These are phyloP conservation scores for Cucumis cinereus DNA, from an alignment of 306 rosid genomes.

Conservation along the genomic window DNA sequence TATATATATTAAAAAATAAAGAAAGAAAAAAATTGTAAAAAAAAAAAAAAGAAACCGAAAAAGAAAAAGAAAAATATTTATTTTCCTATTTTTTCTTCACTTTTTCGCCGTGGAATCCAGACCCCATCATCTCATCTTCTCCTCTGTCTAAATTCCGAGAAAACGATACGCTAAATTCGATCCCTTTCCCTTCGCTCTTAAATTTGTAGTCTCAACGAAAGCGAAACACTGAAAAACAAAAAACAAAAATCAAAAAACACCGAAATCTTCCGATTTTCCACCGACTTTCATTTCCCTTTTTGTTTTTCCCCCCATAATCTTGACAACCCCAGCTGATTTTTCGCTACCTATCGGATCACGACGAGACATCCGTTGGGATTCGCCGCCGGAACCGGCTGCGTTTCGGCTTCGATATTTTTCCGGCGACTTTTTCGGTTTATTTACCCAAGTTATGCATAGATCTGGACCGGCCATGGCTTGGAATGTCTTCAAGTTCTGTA, in stretches of 20 bases:
- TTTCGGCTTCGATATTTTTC: neutral
- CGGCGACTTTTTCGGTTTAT: neutral
- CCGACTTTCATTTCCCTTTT: neutral
- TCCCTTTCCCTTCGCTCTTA: neutral
- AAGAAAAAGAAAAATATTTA: neutral
- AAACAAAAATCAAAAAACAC: neutral
- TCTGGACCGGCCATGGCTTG: slow-evolving; percentile 98
- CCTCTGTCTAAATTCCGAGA: neutral
- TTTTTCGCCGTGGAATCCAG: slow-evolving; percentile 3
- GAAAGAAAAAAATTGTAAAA: too few species aligned
- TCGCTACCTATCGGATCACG: neutral
- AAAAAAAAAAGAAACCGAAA: too few species aligned
- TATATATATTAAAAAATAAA: too few species aligned
- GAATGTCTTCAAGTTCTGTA: slow-evolving; percentile 99
- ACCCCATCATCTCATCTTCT: neutral
- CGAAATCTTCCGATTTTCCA: neutral
- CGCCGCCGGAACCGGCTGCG: neutral
- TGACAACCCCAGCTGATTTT: neutral
- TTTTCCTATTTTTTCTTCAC: neutral
- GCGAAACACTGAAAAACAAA: neutral
- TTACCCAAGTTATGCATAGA: slow-evolving; percentile 67
- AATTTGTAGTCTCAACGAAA: neutral
- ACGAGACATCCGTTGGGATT: neutral
- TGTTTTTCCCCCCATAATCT: neutral
- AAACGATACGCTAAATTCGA: slow-evolving; percentile 6